Evolutionary conservation across 768 basidiomycete species (phyloP), one percentile per base, ranked within the genome.

Genomic region (Boletus sp.): DNA sequence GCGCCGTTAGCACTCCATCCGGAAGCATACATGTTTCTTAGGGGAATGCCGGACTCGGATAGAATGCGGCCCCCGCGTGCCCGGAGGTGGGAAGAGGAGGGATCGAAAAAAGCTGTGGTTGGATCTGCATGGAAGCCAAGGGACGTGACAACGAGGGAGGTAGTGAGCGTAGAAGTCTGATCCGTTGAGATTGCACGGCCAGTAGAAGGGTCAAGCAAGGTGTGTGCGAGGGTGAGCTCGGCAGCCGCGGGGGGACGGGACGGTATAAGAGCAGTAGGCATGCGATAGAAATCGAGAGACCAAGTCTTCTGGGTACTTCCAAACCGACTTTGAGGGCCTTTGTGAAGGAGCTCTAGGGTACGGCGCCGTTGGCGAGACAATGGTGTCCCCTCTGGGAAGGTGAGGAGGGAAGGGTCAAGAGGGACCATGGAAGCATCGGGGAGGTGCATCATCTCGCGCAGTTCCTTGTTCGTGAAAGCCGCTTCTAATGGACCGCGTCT

Each of bases 1-100:
- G 97, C 94, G 34, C 96, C 96, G 4, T 82, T 84, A 2, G 92
- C 87, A 2, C 92, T 87, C 97, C 97, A 99, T 10, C 96, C 96
- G 1, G 90, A 87, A 1, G 92, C 88, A 66, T 97, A 99, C n/a
- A 95, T 76, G 54, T 82, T 83, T 35, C 75, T 77, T 35, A 85
- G 59, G 11, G 72, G 67, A 5, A 57, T 51, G 0, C 78, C 78
- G 5, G 58, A 59, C 4, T 67, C 60, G 11, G 74, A 73, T 27
- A 81, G 62, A 8, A 90, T 72, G 13, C 84, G 77, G 5, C 82
- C 82, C 7, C 70, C 69, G 3, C 69, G 57, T 1, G 80, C 79
- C n/a, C 83, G 80, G 14, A 90, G 72, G 60, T 84, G 85, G 3
- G 79, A 71, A 4, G 82, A 67, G 2, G 70, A 62, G 0, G 81